These are phyloP conservation scores for Vaccinium darrowii DNA, from an alignment of 148 eudicot species.

Conservation along the genomic window DNA sequence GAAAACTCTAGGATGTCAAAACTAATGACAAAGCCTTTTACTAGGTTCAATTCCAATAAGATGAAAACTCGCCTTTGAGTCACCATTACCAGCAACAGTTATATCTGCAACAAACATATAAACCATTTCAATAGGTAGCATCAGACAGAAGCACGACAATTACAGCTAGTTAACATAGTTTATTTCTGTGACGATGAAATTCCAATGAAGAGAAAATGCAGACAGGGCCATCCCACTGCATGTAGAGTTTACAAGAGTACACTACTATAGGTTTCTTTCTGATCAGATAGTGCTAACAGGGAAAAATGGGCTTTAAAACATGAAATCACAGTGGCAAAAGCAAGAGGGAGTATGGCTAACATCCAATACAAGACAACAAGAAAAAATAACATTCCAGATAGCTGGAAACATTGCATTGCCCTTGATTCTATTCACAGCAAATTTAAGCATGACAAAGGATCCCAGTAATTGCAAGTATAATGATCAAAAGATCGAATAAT, in stretches of 20 bases:
- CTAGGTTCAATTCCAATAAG: slow-evolving; percentile 2
- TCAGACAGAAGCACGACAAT: neutral
- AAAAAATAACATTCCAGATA: neutral
- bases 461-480: neutral
- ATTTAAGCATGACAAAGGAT: neutral
- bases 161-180: neutral
- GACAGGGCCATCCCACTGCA: neutral
- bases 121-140: neutral
- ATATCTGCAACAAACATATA: slow-evolving; percentile 14
- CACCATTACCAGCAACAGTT: slow-evolving; percentile 5
- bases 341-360: neutral
- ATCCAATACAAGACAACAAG: neutral
- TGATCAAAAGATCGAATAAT: neutral
- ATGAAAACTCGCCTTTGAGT: slow-evolving; percentile 2
- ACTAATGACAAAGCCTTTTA: slow-evolving; percentile 3
- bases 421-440: neutral
- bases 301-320: neutral
- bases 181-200: neutral
- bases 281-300: neutral
- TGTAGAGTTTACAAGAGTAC: neutral
- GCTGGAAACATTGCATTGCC: neutral
- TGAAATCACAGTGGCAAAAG: neutral
- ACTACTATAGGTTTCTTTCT: neutral
- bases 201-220: neutral
- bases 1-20: neutral